phyloP scores from a whole-genome alignment of 225 moss, liverwort and hornwort species.

The Bryum argenteum region DNA sequence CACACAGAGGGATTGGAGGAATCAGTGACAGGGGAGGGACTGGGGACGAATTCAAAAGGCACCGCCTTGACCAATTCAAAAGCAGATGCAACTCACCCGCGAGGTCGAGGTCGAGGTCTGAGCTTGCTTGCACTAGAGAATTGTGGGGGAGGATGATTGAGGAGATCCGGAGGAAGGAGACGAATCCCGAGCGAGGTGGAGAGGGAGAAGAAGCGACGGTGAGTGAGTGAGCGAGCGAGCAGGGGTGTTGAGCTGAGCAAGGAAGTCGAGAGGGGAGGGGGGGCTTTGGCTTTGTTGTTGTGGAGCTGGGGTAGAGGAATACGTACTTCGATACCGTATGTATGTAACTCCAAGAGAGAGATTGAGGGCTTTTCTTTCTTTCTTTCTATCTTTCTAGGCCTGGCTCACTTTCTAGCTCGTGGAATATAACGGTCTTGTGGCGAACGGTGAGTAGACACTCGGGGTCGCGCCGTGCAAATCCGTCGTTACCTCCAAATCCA shows the following conservation, averaged over 20 bases:
- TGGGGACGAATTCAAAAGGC: neutral
- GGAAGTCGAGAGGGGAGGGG: slow-evolving; percentile 32
- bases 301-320: neutral
- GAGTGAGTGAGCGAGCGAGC: neutral
- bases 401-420: too few species aligned
- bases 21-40: too few species aligned
- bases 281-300: neutral
- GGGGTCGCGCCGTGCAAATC: neutral
- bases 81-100: slow-evolving; percentile 26
- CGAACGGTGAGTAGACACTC: neutral
- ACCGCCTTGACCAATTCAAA: slow-evolving; percentile 25
- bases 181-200: too few species aligned
- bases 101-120: neutral
- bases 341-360: neutral
- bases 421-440: slow-evolving; percentile 34
- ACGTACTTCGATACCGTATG: neutral
- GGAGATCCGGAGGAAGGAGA: slow-evolving; percentile 7
- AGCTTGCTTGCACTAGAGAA: too few species aligned
- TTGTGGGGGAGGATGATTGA: neutral
- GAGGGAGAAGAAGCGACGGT: neutral
- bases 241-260: neutral
- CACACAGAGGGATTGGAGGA: neutral
- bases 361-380: too few species aligned
- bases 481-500: neutral
- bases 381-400: too few species aligned